A percentile compares a stretch with the other conserved stretches of the same genome.
Conservation (phyloP, 352 stramenopile genomes). For the Poterioochromonas sp. region DNA sequence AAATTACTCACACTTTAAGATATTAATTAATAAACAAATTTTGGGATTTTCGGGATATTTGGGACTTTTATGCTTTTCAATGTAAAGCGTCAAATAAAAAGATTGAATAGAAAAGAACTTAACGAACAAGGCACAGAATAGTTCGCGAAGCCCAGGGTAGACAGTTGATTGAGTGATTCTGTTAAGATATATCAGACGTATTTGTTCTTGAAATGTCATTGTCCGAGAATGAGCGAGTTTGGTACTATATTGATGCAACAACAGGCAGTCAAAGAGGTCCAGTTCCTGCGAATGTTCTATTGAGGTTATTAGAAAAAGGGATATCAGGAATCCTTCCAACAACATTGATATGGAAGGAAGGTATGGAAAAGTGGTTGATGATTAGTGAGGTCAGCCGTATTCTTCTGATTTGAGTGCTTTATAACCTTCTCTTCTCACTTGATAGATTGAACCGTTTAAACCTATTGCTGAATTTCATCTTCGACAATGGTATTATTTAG, state of each 20-base stretch:
- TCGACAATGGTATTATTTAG: conserved; percentile 22
- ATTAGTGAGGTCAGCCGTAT: background rate
- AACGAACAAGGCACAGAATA: no score
- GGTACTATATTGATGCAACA: conserved; percentile 4
- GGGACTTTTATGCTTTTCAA: no score
- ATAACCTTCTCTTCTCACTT: background rate
- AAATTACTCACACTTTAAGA: no score
- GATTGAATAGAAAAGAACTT: no score
- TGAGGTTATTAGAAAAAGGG: conserved; percentile 21
- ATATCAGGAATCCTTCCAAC: background rate
- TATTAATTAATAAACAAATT: no score
- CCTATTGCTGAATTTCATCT: background rate
- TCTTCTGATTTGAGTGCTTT: background rate
- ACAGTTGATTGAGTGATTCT: no score
- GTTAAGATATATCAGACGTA: no score
- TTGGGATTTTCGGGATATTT: no score
- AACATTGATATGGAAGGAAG: conserved; percentile 19
- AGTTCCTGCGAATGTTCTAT: background rate
- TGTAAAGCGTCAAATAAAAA: no score
- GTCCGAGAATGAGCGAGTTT: no score
- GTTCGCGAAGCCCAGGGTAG: no score
- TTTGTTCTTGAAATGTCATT: no score
- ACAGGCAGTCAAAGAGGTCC: background rate
- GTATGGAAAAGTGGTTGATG: background rate
- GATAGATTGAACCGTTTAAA: background rate